phyloP scores from a whole-genome alignment of 1,139 yeast species.

The Martiniozyma asiatica region DNA sequence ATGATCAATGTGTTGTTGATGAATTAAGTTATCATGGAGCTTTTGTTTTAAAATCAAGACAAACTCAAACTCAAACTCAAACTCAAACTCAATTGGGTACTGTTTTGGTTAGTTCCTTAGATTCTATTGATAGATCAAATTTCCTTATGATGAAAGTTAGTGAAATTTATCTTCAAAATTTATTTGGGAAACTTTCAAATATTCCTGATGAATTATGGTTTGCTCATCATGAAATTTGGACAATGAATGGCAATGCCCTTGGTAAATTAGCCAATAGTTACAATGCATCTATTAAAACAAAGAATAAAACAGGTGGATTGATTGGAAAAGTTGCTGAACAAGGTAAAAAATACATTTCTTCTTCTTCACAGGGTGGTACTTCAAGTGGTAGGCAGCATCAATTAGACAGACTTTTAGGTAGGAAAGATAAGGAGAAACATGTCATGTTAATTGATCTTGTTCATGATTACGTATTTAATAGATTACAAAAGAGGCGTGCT shows the following conservation, averaged over 20 bases:
- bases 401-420: slow-evolving; percentile 40
- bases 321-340: slow-evolving; percentile 26
- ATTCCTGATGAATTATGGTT: slow-evolving; percentile 30
- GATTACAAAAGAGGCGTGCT: slow-evolving; percentile 34
- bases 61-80: slow-evolving; percentile 24
- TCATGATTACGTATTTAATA: slow-evolving; percentile 52
- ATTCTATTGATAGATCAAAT: slow-evolving; percentile 54
- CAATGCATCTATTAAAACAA: slow-evolving; percentile 22
- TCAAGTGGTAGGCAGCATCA: slow-evolving; percentile 20
- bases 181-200: slow-evolving; percentile 27
- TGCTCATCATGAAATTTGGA: slow-evolving; percentile 51
- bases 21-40: slow-evolving; percentile 2
- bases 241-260: slow-evolving; percentile 41
- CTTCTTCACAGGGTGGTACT: slow-evolving; percentile 31
- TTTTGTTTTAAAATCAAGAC: background rate
- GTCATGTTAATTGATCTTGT: slow-evolving; percentile 55
- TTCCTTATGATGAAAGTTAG: slow-evolving; percentile 45
- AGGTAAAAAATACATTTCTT: slow-evolving; percentile 32
- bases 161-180: slow-evolving; percentile 48
- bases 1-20: background rate
- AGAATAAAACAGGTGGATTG: slow-evolving; percentile 29
- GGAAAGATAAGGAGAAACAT: slow-evolving; percentile 35
- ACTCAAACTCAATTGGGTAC: slow-evolving; percentile 62
- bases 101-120: slow-evolving; percentile 52
- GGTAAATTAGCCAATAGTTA: slow-evolving; percentile 33